A percentile compares a stretch with the other conserved stretches of the same genome.
Evolutionary conservation across 2,329 filamentous ascomycete genomes (phyloP).

Genomic region (Paracoccidioides lutzii): DNA sequence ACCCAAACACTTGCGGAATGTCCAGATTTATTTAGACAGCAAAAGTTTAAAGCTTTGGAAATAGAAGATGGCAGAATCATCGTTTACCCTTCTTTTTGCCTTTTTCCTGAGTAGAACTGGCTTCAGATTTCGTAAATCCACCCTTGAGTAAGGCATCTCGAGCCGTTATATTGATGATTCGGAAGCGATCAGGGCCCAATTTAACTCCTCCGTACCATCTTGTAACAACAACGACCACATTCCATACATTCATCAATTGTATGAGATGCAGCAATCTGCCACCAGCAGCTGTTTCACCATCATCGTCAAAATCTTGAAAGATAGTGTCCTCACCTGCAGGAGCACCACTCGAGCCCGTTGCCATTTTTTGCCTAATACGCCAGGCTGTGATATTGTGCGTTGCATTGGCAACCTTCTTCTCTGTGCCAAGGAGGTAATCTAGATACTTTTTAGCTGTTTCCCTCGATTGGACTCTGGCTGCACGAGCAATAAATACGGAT

Average conservation of each 20-base stretch:
- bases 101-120: slow-evolving; percentile 32
- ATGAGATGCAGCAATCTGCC: slow-evolving; percentile 74
- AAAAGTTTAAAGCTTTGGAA: not conserved
- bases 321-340: slow-evolving; percentile 39
- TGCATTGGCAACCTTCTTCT: slow-evolving; percentile 73
- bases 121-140: slow-evolving; percentile 46
- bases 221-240: slow-evolving; percentile 83
- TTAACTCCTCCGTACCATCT: slow-evolving; percentile 91
- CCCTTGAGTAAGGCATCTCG: slow-evolving; percentile 72
- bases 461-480: slow-evolving; percentile 55
- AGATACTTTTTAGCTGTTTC: slow-evolving; percentile 59
- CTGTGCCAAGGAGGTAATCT: slow-evolving; percentile 61
- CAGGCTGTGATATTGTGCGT: slow-evolving; percentile 95
- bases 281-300: slow-evolving; percentile 88
- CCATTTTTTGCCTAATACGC: slow-evolving; percentile 46
- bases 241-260: slow-evolving; percentile 90
- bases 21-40: not conserved
- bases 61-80: slow-evolving; percentile 15
- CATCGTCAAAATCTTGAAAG: slow-evolving; percentile 89
- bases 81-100: slow-evolving; percentile 42
- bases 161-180: slow-evolving; percentile 75
- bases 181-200: slow-evolving; percentile 77
- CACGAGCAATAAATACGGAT: slow-evolving; percentile 75
- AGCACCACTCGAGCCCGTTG: slow-evolving; percentile 3
- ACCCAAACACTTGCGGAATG: not conserved